phyloP scores from a whole-genome alignment of 805 yeast species.

The Kodamaea nitidulidarum region DNA sequence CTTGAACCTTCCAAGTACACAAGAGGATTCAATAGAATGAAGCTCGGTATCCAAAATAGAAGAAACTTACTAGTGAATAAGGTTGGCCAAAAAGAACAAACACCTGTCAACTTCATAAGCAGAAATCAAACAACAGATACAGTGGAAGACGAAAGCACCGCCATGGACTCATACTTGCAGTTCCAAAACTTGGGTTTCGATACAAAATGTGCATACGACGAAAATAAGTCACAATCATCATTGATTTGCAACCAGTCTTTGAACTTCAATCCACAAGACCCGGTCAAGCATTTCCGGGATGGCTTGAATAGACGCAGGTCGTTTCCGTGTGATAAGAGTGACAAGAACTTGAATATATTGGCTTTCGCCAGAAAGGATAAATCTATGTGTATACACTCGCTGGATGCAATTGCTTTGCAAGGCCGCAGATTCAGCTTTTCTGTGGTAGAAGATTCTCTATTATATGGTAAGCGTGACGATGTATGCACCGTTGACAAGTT shows the following conservation, averaged over 20 bases:
- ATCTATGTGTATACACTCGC: not conserved
- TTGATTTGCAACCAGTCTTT: conserved; percentile 1
- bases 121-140: not conserved
- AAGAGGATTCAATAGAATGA: conserved; percentile 34
- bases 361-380: conserved; percentile 15
- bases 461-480: not conserved
- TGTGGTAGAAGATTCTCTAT: conserved; percentile 15
- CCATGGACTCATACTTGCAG: conserved; percentile 4
- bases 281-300: conserved; percentile 12
- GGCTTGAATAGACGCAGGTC: conserved; percentile 34
- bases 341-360: conserved; percentile 18
- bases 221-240: conserved; percentile 1
- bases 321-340: conserved; percentile 22
- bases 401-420: conserved; percentile 1
- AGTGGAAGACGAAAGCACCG: not conserved
- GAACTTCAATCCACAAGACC: conserved; percentile 1
- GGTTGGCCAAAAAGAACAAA: not conserved
- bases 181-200: not conserved
- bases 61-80: conserved; percentile 6
- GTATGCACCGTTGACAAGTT: conserved; percentile 17
- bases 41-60: conserved; percentile 29
- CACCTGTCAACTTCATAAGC: not conserved
- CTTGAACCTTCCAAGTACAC: conserved; percentile 25
- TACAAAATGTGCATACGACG: not conserved
- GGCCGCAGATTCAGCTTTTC: conserved; percentile 25